These are phyloP conservation scores for Plantago coronopus DNA, from an alignment of 305 asterid genomes.

Conservation along the genomic window DNA sequence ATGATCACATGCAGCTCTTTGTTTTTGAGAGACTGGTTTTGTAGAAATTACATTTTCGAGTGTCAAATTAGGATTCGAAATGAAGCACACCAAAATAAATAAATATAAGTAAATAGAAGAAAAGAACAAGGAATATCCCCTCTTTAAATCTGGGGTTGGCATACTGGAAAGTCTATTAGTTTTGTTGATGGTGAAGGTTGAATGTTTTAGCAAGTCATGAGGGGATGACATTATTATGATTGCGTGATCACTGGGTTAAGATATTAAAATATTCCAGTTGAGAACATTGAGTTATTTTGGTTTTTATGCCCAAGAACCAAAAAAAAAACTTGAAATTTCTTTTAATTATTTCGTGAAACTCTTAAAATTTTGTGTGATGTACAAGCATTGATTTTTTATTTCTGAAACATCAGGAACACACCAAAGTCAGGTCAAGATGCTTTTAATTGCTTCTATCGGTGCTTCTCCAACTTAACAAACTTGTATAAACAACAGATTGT, in stretches of 20 bases:
- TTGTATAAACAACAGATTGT: too few species aligned
- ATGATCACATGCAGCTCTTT: not conserved
- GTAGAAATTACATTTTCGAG: not conserved
- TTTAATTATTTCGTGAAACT: not conserved
- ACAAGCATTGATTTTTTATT: too few species aligned
- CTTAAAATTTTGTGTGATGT: not conserved
- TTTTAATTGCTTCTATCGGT: too few species aligned
- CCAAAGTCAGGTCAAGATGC: too few species aligned
- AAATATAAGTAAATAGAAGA: too few species aligned
- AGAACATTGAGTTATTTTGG: not conserved
- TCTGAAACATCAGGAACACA: too few species aligned
- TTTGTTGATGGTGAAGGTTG: not conserved
- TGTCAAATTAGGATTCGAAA: not conserved
- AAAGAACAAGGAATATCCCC: too few species aligned
- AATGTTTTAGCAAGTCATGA: not conserved
- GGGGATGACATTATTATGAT: not conserved
- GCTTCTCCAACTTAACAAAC: too few species aligned
- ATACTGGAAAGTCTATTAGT: too few species aligned
- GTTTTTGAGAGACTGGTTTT: not conserved
- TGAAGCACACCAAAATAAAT: too few species aligned
- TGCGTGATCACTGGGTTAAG: not conserved
- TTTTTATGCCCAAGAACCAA: not conserved
- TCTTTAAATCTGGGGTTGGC: too few species aligned
- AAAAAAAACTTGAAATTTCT: not conserved
- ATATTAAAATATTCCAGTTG: too few species aligned